Conservation (phyloP, 148 eudicot genomes). For the Nepenthes gracilis region DNA sequence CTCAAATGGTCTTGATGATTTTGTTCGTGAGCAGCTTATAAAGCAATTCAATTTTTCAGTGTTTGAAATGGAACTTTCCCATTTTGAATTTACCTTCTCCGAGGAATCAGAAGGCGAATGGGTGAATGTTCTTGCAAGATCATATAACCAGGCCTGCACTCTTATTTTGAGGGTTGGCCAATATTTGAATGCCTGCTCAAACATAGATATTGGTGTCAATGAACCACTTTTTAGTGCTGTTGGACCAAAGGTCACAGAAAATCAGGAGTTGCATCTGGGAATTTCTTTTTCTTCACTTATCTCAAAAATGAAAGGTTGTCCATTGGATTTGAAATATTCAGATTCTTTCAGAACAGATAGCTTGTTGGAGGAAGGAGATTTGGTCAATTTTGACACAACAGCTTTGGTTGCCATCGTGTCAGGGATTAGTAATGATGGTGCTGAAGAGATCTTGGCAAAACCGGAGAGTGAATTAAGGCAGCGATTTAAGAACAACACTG, state of each 20-base stretch:
- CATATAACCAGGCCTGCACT: constrained; percentile 37
- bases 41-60: constrained; percentile 41
- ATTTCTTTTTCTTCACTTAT: constrained; percentile 37
- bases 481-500: constrained; percentile 64
- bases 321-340: constrained; percentile 11
- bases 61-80: constrained; percentile 24
- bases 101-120: constrained; percentile 59
- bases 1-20: constrained; percentile 51
- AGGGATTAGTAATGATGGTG: constrained; percentile 77
- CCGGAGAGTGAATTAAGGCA: constrained; percentile 49
- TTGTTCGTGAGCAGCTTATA: constrained; percentile 24
- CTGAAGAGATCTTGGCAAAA: constrained; percentile 50
- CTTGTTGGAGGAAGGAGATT: constrained; percentile 12
- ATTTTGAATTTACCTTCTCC: constrained; percentile 24
- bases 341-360: constrained; percentile 9
- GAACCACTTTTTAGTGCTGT: constrained; percentile 8
- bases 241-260: constrained; percentile 9
- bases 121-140: constrained; percentile 46
- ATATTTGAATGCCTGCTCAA: constrained; percentile 16
- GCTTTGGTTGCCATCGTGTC: constrained; percentile 79
- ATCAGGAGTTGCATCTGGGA: constrained; percentile 15
- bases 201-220: constrained; percentile 7
- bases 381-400: constrained; percentile 89
- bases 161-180: constrained; percentile 35
- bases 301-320: constrained; percentile 34